Evolutionary conservation across 108 stramenopile species (phyloP), one percentile per base, ranked within the genome.

Genomic region (Mediolabrus comicus): DNA sequence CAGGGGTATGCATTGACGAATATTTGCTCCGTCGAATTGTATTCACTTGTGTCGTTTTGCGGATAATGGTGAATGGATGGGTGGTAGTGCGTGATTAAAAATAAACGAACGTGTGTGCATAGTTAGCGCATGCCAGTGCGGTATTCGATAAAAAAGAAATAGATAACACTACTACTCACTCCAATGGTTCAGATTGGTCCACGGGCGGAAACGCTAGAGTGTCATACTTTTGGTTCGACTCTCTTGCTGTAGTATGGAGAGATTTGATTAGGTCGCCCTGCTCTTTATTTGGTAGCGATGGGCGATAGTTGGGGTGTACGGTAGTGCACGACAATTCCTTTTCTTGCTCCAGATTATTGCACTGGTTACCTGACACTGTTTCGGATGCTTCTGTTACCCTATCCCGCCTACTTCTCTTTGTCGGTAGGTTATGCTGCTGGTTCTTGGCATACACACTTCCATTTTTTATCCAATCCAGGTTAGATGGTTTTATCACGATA

Each of bases 1-100:
- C 54, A 60, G 1, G 69, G 70, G 27, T 35, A 71, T 1, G 62
- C 52, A 17, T 55, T 54, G 26, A 33, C 34, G 3, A 76, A 65
- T 12, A 59, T 35, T 33, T 64, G 24, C 27, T 70, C 62, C 0
- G 19, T 16, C 0, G 24, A 10, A 19, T 72, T 38, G 36, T 33
- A 69, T 25, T 69, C 68, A 24, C 68, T 69, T n/a, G n/a, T n/a
- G 2, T 32, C 8, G 46, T 8, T 3, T 7, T 7, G 8, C 8
- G 24, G 51, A 52, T 24, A 8, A 52, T 24, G 24, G 51, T 52
- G 51, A 6, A 25, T 41, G 11, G 11, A 41, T 41, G 11, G 39
- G 39, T 41, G 39, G 14, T 11, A 14, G 11, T 41, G 39, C 39
- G n/a, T n/a, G n/a, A 41, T 41, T 41, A 41, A 41, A 41, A 11